A percentile compares a stretch with the other conserved stretches of the same genome.
These are phyloP conservation scores for Fistulinella staudtii DNA, from an alignment of 1,284 basidiomycete species.

Conservation along the genomic window DNA sequence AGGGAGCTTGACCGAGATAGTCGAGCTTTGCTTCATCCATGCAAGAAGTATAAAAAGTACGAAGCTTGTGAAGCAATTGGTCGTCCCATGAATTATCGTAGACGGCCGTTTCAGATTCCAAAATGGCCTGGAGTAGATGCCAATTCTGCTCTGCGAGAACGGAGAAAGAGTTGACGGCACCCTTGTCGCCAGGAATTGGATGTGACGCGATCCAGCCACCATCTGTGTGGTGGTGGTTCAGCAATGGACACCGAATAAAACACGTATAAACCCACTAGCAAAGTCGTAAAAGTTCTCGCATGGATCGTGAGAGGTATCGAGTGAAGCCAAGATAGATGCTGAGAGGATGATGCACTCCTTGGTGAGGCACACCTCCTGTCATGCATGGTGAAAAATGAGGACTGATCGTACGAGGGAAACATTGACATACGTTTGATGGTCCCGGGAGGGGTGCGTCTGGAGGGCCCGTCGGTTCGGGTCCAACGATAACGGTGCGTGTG, in stretches of 20 bases:
- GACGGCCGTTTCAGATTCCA: slow-evolving; percentile 35
- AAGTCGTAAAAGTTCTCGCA: slow-evolving; percentile 96
- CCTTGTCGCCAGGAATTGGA: slow-evolving; percentile 83
- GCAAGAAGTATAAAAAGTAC: slow-evolving; percentile 80
- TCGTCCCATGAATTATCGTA: slow-evolving; percentile 50
- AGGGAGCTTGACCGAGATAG: slow-evolving; percentile 58
- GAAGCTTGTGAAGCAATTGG: slow-evolving; percentile 74
- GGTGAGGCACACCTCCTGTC: slow-evolving; percentile 68
- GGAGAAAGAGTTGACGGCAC: slow-evolving; percentile 62
- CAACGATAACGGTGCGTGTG: slow-evolving; percentile 31
- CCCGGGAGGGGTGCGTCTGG: slow-evolving; percentile 24
- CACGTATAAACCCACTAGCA: slow-evolving; percentile 66
- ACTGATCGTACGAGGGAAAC: not conserved
- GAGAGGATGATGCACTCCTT: slow-evolving; percentile 82
- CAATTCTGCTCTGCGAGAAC: slow-evolving; percentile 60
- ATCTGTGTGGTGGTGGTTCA: too few species aligned
- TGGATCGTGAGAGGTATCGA: slow-evolving; percentile 85
- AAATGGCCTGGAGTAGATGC: slow-evolving; percentile 61
- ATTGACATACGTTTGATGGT: slow-evolving; percentile 24
- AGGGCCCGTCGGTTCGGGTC: slow-evolving; percentile 34
- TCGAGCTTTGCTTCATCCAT: slow-evolving; percentile 68
- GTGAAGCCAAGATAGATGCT: slow-evolving; percentile 73
- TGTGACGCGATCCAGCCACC: slow-evolving; percentile 82
- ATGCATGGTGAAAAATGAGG: slow-evolving; percentile 3
- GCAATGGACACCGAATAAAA: too few species aligned